Evolutionary conservation across 768 basidiomycete species (phyloP), one percentile per base, ranked within the genome.

Genomic region (Psilocybe subaeruginosa): DNA sequence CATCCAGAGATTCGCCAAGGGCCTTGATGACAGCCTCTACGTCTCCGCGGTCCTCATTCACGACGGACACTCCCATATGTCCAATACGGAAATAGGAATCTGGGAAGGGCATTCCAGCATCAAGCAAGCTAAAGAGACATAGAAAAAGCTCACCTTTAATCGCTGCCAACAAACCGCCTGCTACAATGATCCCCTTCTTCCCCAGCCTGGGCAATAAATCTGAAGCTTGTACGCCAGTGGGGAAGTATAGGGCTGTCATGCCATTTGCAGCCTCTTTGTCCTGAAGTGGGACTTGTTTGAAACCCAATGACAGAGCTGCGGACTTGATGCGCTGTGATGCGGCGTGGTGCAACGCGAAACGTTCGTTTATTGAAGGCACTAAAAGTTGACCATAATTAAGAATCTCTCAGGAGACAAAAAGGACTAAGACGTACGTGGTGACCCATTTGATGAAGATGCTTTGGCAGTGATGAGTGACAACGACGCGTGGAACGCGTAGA

Each of bases 21-120:
- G 86, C 86, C 12, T 77, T 74, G 48, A 93, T 78, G 58, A 97
- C 77, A 69, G 76, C 87, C 66, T 93, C 88, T 11, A 97, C 72
- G 71, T 98, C 95, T 0, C 85, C 89, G 56, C 95, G 81, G 59
- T 81, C 67, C 23, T 76, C 55, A 60, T 95, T 85, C 6, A 91
- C 87, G 19, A 85, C 95, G n/a, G 90, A 88, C 58, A 89, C 72
- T 54, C 96, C 96, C 95, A 98, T 97, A 73, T 97, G 96, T 84
- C 95, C 95, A 56, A 97, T 87, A 54, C 95, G 89, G 89, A 97
- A 95, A 75, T 97, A 97, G 69, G 88, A 90, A 70, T 90, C 91
- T 91, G 64, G 27, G 63, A 23, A 56, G 1, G 30, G 37, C 19
- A 19, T 31, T 17, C 52, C 43, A 52, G 16, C 7, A 46, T 17